Conservation (phyloP, 164 flowering plant species). For the Vitis rupestris region DNA sequence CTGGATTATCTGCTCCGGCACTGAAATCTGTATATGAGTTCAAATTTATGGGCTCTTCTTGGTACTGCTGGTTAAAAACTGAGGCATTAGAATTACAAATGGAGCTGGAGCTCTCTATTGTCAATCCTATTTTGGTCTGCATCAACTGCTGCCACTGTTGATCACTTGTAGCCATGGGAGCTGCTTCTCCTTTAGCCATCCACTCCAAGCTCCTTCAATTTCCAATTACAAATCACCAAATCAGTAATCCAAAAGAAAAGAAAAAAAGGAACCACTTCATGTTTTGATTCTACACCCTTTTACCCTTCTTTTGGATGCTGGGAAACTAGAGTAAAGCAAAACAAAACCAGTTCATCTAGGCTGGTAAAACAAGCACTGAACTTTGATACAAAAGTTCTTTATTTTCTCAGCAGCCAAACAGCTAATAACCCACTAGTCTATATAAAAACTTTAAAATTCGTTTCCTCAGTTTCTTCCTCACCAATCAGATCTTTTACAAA, state of each 20-base stretch:
- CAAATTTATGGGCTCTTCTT: conserved; percentile 17
- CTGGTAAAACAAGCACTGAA: no score
- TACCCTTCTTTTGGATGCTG: background rate
- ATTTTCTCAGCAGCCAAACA: background rate
- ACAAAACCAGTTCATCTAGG: no score
- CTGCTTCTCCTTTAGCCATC: conserved; percentile 18
- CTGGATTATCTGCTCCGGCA: background rate
- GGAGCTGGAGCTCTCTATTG: background rate
- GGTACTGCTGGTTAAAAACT: conserved; percentile 12
- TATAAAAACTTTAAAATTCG: no score
- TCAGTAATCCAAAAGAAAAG: background rate
- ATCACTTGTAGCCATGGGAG: conserved; percentile 9
- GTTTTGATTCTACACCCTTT: background rate
- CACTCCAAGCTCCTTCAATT: conserved; percentile 27
- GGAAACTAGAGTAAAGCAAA: background rate
- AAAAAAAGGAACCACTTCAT: background rate
- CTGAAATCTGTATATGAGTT: conserved; percentile 11
- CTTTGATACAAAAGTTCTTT: no score
- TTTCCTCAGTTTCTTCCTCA: no score
- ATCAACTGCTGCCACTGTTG: conserved; percentile 26
- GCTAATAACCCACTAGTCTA: no score
- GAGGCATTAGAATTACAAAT: background rate
- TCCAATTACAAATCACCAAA: background rate
- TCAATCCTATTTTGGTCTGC: conserved; percentile 12
- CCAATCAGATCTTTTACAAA: background rate